Percentiles rank a stretch among this genome's conserved stretches.
Evolutionary conservation across 352 stramenopile genomes (phyloP).

Genomic region (Peronospora farinosa): DNA sequence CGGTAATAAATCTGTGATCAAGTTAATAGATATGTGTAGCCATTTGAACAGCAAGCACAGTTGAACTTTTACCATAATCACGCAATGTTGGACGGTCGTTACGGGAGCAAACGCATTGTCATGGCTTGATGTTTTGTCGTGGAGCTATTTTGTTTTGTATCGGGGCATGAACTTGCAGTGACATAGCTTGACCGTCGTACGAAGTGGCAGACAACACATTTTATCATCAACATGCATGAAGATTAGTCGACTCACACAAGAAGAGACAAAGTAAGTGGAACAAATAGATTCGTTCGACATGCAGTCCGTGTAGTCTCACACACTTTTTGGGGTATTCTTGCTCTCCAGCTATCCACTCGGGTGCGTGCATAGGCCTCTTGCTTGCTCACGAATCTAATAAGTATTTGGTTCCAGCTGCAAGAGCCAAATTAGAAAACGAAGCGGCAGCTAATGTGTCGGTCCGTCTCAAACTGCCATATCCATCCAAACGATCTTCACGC

Average conservation of each 20-base stretch:
- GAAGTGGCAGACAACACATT: constrained; percentile 3
- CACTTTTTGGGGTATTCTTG: constrained; percentile 35
- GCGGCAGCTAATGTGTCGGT: constrained; percentile 21
- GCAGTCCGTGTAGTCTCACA: constrained; percentile 34
- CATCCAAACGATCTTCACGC: constrained; percentile 25
- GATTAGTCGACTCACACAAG: constrained; percentile 2
- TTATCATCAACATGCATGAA: background rate
- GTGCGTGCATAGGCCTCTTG: constrained; percentile 34
- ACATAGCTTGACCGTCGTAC: background rate
- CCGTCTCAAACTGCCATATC: constrained; percentile 27
- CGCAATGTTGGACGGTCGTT: constrained; percentile 85
- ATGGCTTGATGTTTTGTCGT: constrained; percentile 79
- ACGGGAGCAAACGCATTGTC: constrained; percentile 84
- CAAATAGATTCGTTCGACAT: constrained; percentile 24
- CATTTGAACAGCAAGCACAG: constrained; percentile 57
- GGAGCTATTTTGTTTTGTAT: constrained; percentile 8
- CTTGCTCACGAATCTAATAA: constrained; percentile 50
- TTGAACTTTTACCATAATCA: constrained; percentile 80
- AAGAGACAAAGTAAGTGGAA: constrained; percentile 15
- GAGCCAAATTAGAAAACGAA: constrained; percentile 38
- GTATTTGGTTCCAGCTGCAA: constrained; percentile 43
- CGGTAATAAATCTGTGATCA: constrained; percentile 5
- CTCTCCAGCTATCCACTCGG: constrained; percentile 29
- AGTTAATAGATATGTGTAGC: constrained; percentile 19
- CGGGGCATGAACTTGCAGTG: no score